Percentiles rank a stretch among this genome's conserved stretches.
Conservation (phyloP, 1,284 basidiomycete species). For the Trametes polyzona region DNA sequence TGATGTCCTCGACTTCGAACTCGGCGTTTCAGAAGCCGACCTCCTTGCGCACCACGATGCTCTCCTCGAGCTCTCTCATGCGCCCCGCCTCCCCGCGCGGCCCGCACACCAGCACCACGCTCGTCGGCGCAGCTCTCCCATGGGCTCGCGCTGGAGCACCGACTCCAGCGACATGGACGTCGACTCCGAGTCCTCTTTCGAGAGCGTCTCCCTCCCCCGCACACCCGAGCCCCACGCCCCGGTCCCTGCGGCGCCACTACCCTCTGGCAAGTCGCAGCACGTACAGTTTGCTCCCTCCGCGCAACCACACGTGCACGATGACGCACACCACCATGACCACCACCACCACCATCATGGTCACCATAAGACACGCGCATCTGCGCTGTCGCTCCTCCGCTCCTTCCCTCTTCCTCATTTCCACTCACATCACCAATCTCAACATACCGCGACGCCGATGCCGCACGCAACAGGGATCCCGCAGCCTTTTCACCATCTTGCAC, state of each 20-base stretch:
- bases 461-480: neutral
- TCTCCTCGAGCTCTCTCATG: conserved; percentile 45
- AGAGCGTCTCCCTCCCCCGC: conserved; percentile 30
- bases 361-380: conserved; percentile 25
- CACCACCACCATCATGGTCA: conserved; percentile 12
- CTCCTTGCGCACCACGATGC: conserved; percentile 62
- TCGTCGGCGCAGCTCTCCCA: conserved; percentile 26
- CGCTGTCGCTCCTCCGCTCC: conserved; percentile 34
- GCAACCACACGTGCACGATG: conserved; percentile 17
- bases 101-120: conserved; percentile 22
- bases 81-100: conserved; percentile 24
- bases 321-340: conserved; percentile 11
- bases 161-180: conserved; percentile 33
- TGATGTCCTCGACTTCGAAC: conserved; percentile 74
- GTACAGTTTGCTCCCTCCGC: conserved; percentile 13
- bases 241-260: conserved; percentile 16
- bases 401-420: conserved; percentile 37
- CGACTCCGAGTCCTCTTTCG: conserved; percentile 32
- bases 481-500: conserved; percentile 14
- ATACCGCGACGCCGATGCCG: conserved; percentile 9
- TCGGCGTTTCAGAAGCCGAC: conserved; percentile 64
- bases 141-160: conserved; percentile 31
- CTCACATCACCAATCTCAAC: conserved; percentile 14
- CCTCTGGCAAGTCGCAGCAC: conserved; percentile 20
- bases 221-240: conserved; percentile 28